phyloP scores from a whole-genome alignment of 345 rosid genomes.

The Gynandropsis gynandra region DNA sequence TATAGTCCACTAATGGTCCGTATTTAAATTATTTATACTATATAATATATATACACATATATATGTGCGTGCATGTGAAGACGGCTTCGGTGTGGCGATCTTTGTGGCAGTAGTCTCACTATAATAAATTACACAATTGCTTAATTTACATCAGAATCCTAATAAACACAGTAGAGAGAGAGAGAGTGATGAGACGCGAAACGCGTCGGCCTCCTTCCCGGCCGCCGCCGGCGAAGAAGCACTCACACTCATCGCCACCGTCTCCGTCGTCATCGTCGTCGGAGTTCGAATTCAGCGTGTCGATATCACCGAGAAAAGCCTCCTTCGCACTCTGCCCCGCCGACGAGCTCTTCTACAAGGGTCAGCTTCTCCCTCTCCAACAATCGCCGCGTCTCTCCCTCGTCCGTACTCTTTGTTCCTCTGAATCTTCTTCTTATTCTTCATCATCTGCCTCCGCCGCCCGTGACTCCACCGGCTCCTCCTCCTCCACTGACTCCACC shows the following conservation, averaged over 20 bases:
- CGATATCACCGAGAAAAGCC: constrained; percentile 70
- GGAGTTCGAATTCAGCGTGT: constrained; percentile 82
- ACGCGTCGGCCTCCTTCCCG: constrained; percentile 25
- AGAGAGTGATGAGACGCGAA: constrained; percentile 23
- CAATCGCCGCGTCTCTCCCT: constrained; percentile 89
- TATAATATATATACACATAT: constrained; percentile 7
- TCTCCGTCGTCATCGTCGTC: constrained; percentile 86
- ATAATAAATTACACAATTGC: constrained; percentile 3
- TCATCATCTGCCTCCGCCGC: constrained; percentile 52
- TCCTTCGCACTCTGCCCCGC: constrained; percentile 72
- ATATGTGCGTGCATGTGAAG: constrained; percentile 25
- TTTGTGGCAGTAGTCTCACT: constrained; percentile 24
- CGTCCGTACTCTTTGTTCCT: constrained; percentile 75
- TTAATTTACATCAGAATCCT: constrained; percentile 13
- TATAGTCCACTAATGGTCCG: background rate
- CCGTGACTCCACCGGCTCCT: constrained; percentile 88
- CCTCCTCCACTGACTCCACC: constrained; percentile 59
- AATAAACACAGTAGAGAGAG: constrained; percentile 3
- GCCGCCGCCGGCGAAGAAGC: constrained; percentile 7
- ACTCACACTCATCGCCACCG: constrained; percentile 48
- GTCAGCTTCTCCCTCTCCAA: constrained; percentile 91
- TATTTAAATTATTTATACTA: background rate
- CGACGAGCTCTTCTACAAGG: constrained; percentile 97
- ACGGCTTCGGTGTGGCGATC: constrained; percentile 30
- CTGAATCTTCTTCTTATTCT: constrained; percentile 65